Conservation (phyloP, 2,329 filamentous ascomycete genomes). For the Neurospora crassa region DNA sequence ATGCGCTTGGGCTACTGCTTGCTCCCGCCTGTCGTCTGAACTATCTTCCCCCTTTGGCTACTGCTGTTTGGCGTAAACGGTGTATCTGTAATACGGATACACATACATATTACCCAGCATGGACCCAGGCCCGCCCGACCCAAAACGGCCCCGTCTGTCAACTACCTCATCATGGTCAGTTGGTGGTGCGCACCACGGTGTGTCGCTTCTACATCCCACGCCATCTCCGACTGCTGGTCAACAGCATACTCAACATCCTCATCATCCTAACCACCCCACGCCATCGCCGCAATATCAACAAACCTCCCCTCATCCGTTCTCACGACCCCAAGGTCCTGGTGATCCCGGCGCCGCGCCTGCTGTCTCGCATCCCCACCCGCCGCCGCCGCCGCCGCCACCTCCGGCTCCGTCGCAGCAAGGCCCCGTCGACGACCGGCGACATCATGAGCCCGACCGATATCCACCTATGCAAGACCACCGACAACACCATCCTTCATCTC, state of each 20-base stretch:
- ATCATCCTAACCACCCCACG: conserved; percentile 28
- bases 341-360: conserved; percentile 22
- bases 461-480: conserved; percentile 46
- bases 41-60: conserved; percentile 8
- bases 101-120: conserved; percentile 42
- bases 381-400: conserved; percentile 16
- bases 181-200: conserved; percentile 35
- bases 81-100: conserved; percentile 18
- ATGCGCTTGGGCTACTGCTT: conserved; percentile 9
- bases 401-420: conserved; percentile 20
- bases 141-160: conserved; percentile 49
- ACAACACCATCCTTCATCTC: conserved; percentile 26
- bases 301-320: conserved; percentile 25
- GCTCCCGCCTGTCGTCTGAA: conserved; percentile 13
- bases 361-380: conserved; percentile 20
- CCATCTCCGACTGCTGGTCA: conserved; percentile 23
- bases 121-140: conserved; percentile 49
- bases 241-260: conserved; percentile 20
- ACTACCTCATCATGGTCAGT: conserved; percentile 37
- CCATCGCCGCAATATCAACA: conserved; percentile 30
- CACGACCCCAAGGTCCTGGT: conserved; percentile 24
- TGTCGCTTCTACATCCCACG: conserved; percentile 38
- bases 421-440: conserved; percentile 42
- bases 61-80: conserved; percentile 13
- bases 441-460: conserved; percentile 46